Base-by-base conservation (phyloP, 1,139 yeast genomes). In the Petasospora fabianii region DNA sequence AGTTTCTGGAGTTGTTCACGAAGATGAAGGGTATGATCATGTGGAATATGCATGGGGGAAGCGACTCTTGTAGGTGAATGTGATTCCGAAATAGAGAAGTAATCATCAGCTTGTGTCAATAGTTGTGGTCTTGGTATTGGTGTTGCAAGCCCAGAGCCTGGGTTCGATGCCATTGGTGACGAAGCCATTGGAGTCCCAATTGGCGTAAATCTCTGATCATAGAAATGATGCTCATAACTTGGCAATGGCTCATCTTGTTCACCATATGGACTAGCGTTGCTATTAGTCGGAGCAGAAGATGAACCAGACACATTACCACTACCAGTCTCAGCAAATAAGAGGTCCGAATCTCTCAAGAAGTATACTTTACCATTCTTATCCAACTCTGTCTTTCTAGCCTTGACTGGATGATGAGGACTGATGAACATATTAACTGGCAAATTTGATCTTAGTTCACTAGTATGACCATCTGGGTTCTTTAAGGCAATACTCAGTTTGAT, bases 181-280 rank as follows among this genome's bases (percentile, higher is more conserved):
- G 42, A 32, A 19, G 17, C 28, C 11, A 19, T 10, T 2, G 42
- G 42, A 2, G 38, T 28, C 7, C 30, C 40, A 16, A 35, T 16
- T 3, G 43, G 41, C 1, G 44, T 42, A 27, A 33, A 35, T 6
- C 39, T 28, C 33, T 84, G 62, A 59, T 86, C 96, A 58, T 80
- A 84, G 17, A 84, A 73, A 54, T 84, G 94, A 39, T 72, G 75
- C 48, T 80, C 83, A 56, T 86, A 85, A 46, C 84, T 74, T 7
- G 97, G 97, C 3, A 96, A 96, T 2, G 95, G 90, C 13, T 33
- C 40, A 13, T 26, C 26, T 4, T 34, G 33, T 1, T 27, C 41
- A 14, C 5, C 21, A 16, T 31, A 4, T 4, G 15, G 6, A 14
- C 13, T 5, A 13, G n/a, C 19, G n/a, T n/a, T 20, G 34, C 21